phyloP scores from a whole-genome alignment of 108 stramenopile genomes.

The Skeletonema marinoi region DNA sequence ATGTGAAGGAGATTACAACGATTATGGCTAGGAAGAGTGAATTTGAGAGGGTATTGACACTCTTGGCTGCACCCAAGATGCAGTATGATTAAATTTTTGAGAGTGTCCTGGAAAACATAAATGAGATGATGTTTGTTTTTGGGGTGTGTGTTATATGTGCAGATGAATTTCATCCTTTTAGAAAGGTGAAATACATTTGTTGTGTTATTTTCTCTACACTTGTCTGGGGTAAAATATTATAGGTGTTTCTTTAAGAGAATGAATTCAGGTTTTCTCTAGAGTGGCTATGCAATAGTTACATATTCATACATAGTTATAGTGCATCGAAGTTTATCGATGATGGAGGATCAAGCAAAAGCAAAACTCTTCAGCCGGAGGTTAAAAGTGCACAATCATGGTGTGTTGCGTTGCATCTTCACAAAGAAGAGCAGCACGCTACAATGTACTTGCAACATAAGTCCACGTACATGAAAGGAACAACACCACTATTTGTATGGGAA shows the following conservation, averaged over 20 bases:
- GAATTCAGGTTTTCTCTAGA: not conserved
- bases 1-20: constrained; percentile 86
- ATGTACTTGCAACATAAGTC: too few relatives aligned
- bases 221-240: not conserved
- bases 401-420: too few relatives aligned
- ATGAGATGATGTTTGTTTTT: not conserved
- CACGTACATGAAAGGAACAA: too few relatives aligned
- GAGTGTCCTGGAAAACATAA: not conserved
- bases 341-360: too few relatives aligned
- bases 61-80: constrained; percentile 54
- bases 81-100: constrained; percentile 41
- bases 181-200: constrained; percentile 3
- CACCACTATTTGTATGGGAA: too few relatives aligned
- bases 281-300: too few relatives aligned
- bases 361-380: too few relatives aligned
- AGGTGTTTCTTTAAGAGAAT: not conserved
- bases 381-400: too few relatives aligned
- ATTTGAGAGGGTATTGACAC: constrained; percentile 78
- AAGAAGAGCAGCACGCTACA: too few relatives aligned
- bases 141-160: not conserved
- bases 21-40: constrained; percentile 90
- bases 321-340: too few relatives aligned
- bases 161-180: constrained; percentile 1
- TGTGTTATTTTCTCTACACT: not conserved
- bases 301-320: too few relatives aligned